Evolutionary conservation across 257 asterid genomes (phyloP), one percentile per base, ranked within the genome.

Genomic region (Nicotiana tomentosiformis): DNA sequence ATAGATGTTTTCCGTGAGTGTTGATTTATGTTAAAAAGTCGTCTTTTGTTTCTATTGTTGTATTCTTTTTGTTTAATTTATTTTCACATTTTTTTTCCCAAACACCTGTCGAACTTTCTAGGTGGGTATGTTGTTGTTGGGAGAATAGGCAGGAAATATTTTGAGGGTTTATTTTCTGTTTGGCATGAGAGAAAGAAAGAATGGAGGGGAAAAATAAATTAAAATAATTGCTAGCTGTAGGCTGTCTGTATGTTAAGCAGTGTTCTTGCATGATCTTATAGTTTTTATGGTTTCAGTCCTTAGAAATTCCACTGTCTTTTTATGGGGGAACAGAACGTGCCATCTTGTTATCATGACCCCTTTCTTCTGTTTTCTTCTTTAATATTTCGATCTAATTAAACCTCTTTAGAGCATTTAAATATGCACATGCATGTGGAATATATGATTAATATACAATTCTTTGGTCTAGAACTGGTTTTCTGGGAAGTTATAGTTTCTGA

Each of bases 271-370:
- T 93, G 98, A 92, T 94, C 87, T 84, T 82, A 60, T 9, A 67
- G 84, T 4, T 77, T 86, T 86, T 70, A 35, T 83, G 77, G 69
- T 78, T 29, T 67, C 46, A 81, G 66, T 7, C 37, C 53, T 33
- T 57, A 1, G 33, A 69, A 76, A 35, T 78, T 23, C 61, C 56
- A 30, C 33, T 86, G 91, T 84, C 83, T 82, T 90, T 80, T 43
- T 67, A 82, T 83, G 85, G 90, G 90, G 96, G 90, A 95, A 91
- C 94, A 96, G 91, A 95, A 93, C 98, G 98, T 95, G 98, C 92
- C 95, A 83, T 84, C 65, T 87, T 80, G 91, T 79, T 74, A 95
- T 92, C 87, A 95, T 93, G 88, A 91, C 90, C 86, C 85, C 81
- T 85, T 91, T 61, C 37, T 82, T 16, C 0, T 78, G 88, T 90